Base-by-base conservation (phyloP, 306 rosid species). In the Vigna trinervia region DNA sequence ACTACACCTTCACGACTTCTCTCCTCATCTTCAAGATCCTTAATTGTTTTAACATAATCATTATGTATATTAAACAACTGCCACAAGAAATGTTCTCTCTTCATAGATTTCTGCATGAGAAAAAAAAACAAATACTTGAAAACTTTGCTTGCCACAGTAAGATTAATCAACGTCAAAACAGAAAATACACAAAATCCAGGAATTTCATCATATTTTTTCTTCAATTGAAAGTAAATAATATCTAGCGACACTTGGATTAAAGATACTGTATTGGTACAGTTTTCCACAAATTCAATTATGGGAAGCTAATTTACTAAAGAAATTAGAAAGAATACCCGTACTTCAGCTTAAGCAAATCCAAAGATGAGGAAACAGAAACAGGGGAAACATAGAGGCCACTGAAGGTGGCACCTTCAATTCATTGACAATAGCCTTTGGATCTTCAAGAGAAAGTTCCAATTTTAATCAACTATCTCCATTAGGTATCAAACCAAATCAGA, bases 71-170 rank as follows among this genome's bases (percentile, higher is more conserved):
- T 88, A 86, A 79, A 80, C 83, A 96, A 78, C 83, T 96, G 96
- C 99, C 99, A 96, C 84, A 92, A 84, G 83, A 86, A 92, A 79
- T 92, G 91, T 34, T 96, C 97, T 78, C 85, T 76, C 90, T 92
- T 96, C 84, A 83, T 61, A 75, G 94, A 87, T 91, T 84, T 96
- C 99, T 96, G 92, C 89, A 82, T 38, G 17, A 80, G 77, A 63
- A 28, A 65, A 82, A 73, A 17, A 60, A 43, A 62, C 12, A n/a
- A 43, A 73, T 64, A 52, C 59, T 43, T 75, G 71, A 78, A 75
- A 45, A 77, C 38, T 67, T 46, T 53, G 57, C 7, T 20, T 3
- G 12, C 46, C 74, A 81, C 22, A 10, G 60, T 38, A 71, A 63
- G 59, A 28, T 17, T 48, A 34, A 8, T 26, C 9, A 8, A 64